A percentile compares a stretch with the other conserved stretches of the same genome.
These are phyloP conservation scores for Azolla pinnata DNA, from an alignment of 75 land plant genomes.

Conservation along the genomic window DNA sequence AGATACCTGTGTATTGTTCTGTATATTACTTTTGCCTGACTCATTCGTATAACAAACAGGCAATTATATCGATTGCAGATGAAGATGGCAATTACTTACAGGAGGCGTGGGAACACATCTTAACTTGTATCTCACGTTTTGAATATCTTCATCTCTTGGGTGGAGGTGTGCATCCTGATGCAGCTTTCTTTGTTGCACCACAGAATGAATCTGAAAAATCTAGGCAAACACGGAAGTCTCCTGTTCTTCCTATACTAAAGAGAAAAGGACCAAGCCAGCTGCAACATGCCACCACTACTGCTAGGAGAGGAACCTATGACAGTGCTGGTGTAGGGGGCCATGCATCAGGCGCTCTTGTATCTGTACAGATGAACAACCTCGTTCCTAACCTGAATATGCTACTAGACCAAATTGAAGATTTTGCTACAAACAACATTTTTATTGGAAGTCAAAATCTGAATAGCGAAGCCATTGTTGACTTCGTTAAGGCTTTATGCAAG, in stretches of 20 bases:
- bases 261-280: constrained; percentile 77
- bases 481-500: constrained; percentile 97
- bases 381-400: constrained; percentile 88
- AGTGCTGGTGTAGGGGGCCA: constrained; percentile 98
- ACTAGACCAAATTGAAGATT: constrained; percentile 90
- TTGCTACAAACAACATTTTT: constrained; percentile 85
- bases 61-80: constrained; percentile 83
- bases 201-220: constrained; percentile 80
- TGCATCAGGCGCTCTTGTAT: constrained; percentile 71
- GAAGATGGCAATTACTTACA: constrained; percentile 98
- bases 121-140: constrained; percentile 97
- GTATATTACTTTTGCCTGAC: too few species aligned
- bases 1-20: too few species aligned
- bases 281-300: constrained; percentile 78
- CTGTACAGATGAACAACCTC: constrained; percentile 89
- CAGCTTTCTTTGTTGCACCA: constrained; percentile 81
- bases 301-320: constrained; percentile 92
- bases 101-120: constrained; percentile 98
- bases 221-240: constrained; percentile 55
- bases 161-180: constrained; percentile 99
- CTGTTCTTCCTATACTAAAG: constrained; percentile 78
- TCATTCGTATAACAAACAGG: constrained; percentile 56
- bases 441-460: constrained; percentile 87
- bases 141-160: constrained; percentile 97
- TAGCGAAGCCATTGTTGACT: constrained; percentile 94